Evolutionary conservation across 2,329 filamentous ascomycete species (phyloP).

Genomic region (Pestalotiopsis sp.): DNA sequence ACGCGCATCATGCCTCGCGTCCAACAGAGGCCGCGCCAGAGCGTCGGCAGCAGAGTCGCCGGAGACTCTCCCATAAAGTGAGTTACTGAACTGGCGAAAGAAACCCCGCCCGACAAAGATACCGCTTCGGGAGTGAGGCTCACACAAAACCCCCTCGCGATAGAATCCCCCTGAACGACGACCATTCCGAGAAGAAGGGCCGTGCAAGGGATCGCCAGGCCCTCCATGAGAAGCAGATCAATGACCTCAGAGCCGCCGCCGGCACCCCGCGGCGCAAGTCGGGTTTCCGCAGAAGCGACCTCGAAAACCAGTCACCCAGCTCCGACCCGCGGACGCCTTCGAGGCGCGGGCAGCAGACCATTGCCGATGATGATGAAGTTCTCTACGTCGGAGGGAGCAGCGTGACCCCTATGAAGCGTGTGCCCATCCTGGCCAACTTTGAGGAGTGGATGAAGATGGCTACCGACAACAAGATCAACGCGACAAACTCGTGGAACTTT

Average conservation of each 20-base stretch:
- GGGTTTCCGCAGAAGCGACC: slow-evolving; percentile 59
- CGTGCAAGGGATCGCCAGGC: slow-evolving; percentile 86
- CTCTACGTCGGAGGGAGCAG: slow-evolving; percentile 72
- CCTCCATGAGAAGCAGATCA: slow-evolving; percentile 87
- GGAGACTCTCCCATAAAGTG: slow-evolving; percentile 58
- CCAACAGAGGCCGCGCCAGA: slow-evolving; percentile 55
- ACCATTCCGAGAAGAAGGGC: slow-evolving; percentile 87
- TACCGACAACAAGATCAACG: slow-evolving; percentile 99
- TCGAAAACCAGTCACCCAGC: slow-evolving; percentile 58
- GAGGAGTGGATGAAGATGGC: slow-evolving; percentile 99
- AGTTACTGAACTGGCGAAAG: slow-evolving; percentile 28
- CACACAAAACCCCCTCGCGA: slow-evolving; percentile 16
- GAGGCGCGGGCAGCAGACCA: slow-evolving; percentile 32
- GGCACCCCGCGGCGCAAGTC: slow-evolving; percentile 67
- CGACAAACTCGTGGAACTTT: slow-evolving; percentile 98
- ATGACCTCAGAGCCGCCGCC: slow-evolving; percentile 82
- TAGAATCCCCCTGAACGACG: slow-evolving; percentile 95
- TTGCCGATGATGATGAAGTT: slow-evolving; percentile 56
- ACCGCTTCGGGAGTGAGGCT: not conserved
- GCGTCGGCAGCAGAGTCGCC: slow-evolving; percentile 46
- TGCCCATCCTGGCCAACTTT: slow-evolving; percentile 95
- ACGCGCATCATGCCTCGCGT: slow-evolving; percentile 58
- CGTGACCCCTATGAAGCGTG: slow-evolving; percentile 93
- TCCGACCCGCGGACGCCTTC: slow-evolving; percentile 61
- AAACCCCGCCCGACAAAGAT: not conserved